Conservation (phyloP, 176 grass and related monocot genomes). For the Raddia guianensis region DNA sequence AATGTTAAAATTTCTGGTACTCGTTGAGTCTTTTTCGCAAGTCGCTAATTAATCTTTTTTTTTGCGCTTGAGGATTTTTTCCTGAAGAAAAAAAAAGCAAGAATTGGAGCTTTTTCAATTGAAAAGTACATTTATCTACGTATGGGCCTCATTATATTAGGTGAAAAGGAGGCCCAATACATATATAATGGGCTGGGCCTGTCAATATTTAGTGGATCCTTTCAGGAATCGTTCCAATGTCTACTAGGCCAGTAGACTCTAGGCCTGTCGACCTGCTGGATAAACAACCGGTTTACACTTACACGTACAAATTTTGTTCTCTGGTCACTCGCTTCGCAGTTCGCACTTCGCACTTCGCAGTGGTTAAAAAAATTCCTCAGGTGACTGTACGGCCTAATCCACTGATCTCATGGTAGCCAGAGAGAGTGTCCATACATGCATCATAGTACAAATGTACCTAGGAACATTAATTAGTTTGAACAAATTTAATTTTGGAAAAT, state of each 20-base stretch:
- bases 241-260: too few species aligned
- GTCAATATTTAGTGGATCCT: background rate
- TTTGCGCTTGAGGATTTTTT: background rate
- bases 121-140: background rate
- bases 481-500: too few species aligned
- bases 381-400: too few species aligned
- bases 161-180: background rate
- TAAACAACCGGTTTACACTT: background rate
- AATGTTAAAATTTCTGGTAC: background rate
- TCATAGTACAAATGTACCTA: too few species aligned
- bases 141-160: background rate
- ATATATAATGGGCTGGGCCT: background rate
- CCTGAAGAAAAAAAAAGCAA: background rate
- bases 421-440: too few species aligned
- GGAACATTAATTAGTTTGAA: too few species aligned
- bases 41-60: background rate
- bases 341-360: too few species aligned
- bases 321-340: too few species aligned
- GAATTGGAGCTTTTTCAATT: background rate
- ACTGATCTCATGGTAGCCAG: too few species aligned
- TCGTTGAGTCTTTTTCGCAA: background rate
- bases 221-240: background rate
- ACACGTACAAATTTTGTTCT: too few species aligned
- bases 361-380: too few species aligned
- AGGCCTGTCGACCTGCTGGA: background rate